Evolutionary conservation across 208 protist species (phyloP).

Genomic region (Naegleria lovaniensis): DNA sequence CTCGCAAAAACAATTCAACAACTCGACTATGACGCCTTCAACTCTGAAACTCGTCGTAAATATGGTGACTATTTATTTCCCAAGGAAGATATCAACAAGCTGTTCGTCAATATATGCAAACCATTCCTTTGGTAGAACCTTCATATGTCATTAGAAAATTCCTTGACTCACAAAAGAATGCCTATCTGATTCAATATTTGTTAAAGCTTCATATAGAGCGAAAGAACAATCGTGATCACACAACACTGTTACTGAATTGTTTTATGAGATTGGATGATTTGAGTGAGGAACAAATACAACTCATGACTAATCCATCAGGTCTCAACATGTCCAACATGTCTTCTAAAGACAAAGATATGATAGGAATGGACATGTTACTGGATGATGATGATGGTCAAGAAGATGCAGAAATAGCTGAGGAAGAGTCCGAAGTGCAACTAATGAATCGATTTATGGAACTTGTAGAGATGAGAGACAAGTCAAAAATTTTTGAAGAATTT

Average conservation of each 20-base stretch:
- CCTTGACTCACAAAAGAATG: constrained; percentile 79
- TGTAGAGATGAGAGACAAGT: not conserved
- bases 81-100: constrained; percentile 66
- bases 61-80: constrained; percentile 88
- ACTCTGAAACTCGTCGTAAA: constrained; percentile 66
- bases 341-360: constrained; percentile 54
- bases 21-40: constrained; percentile 20
- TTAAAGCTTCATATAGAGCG: not conserved
- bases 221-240: constrained; percentile 75
- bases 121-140: constrained; percentile 86
- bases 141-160: constrained; percentile 93
- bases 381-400: constrained; percentile 27
- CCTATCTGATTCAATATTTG: constrained; percentile 83
- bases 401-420: not conserved
- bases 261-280: constrained; percentile 82
- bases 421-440: not conserved
- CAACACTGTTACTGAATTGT: constrained; percentile 90
- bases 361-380: constrained; percentile 57
- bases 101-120: constrained; percentile 82
- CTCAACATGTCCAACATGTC: not conserved
- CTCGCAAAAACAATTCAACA: constrained; percentile 57
- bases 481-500: not conserved
- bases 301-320: constrained; percentile 49
- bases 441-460: constrained; percentile 42
- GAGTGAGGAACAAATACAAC: not conserved